Evolutionary conservation across 257 asterid species (phyloP), one percentile per base, ranked within the genome.

Genomic region (Rubia yunnanensis): DNA sequence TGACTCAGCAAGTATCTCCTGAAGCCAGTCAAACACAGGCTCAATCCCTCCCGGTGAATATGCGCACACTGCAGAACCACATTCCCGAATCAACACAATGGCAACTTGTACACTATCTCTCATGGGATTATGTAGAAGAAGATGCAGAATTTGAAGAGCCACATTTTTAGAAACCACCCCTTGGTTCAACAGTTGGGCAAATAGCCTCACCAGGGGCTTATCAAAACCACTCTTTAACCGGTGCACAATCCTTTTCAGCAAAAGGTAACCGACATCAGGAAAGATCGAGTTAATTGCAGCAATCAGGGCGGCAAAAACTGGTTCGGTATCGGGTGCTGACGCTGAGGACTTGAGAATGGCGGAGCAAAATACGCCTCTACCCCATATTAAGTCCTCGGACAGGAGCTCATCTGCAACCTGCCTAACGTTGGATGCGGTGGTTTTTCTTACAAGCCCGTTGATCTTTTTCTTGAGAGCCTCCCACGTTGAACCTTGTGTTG

Each of bases 21-120:
- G n/a, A 15, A 85, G 76, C 13, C 84, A 82, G 7, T 24, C 46
- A 5, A 82, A 41, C 10, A 84, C 39, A 70, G 66, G 74, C 18
- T 34, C 62, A 27, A 82, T 14, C 53, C 67, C 62, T 20, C 14
- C 26, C 1, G 87, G 88, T 28, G 24, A 22, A 14, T n/a, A 24
- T 1, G 56, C 83, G 72, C 34, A 74, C 35, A 54, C n/a, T 1
- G 76, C 82, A 65, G 57, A 80, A 24, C 31, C 70, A 5, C 67
- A 77, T n/a, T 69, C 73, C 2, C 41, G 50, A 7, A 73, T 26
- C 49, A 77, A 60, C 55, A 49, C 14, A 65, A 75, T 84, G 0
- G 87, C 88, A 28, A 74, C 72, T 50, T 81, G 78, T 1, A 81
- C 36, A 18, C 57, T 67, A 5, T 64, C 82, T 13, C 75, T 71